A percentile compares a stretch with the other conserved stretches of the same genome.
Evolutionary conservation across 768 basidiomycete genomes (phyloP).

Genomic region (Rhodotorula graminis): DNA sequence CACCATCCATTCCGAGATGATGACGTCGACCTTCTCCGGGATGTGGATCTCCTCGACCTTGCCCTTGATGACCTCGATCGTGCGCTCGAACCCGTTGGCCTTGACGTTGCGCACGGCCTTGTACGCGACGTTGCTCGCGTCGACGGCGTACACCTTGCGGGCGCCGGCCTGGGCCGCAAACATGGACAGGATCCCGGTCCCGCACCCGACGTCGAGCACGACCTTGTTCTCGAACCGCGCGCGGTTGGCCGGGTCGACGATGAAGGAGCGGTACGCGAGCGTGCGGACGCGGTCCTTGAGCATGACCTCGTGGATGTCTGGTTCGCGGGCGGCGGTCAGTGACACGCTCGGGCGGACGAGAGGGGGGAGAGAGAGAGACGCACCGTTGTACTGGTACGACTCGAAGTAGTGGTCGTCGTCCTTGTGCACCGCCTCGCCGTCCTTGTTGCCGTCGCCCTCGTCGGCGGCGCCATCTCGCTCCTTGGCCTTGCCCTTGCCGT

Average conservation of each 20-base stretch:
- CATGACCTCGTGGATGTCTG: conserved; percentile 95
- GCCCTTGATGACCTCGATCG: conserved; percentile 67
- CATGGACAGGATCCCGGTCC: conserved; percentile 55
- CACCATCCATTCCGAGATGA: conserved; percentile 95
- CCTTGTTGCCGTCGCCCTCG: conserved; percentile 33
- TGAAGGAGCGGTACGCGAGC: conserved; percentile 85
- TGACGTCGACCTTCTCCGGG: conserved; percentile 77
- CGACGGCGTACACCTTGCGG: conserved; percentile 55
- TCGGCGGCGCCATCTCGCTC: background rate
- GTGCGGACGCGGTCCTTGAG: conserved; percentile 92
- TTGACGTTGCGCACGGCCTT: conserved; percentile 95
- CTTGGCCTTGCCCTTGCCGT: conserved; percentile 19
- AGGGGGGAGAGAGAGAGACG: conserved; percentile 16
- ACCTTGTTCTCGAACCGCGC: conserved; percentile 72
- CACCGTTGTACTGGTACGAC: conserved; percentile 75
- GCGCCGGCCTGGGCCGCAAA: conserved; percentile 44
- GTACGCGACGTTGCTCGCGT: conserved; percentile 99
- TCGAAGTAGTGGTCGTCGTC: conserved; percentile 93
- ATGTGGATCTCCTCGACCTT: conserved; percentile 83
- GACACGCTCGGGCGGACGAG: background rate
- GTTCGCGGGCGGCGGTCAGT: background rate
- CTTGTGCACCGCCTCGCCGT: conserved; percentile 81
- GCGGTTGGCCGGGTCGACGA: conserved; percentile 64
- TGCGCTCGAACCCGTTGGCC: conserved; percentile 93
- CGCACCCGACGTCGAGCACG: conserved; percentile 94